Conservation (phyloP, 2,329 filamentous ascomycete genomes). For the Thyridium curvatum region DNA sequence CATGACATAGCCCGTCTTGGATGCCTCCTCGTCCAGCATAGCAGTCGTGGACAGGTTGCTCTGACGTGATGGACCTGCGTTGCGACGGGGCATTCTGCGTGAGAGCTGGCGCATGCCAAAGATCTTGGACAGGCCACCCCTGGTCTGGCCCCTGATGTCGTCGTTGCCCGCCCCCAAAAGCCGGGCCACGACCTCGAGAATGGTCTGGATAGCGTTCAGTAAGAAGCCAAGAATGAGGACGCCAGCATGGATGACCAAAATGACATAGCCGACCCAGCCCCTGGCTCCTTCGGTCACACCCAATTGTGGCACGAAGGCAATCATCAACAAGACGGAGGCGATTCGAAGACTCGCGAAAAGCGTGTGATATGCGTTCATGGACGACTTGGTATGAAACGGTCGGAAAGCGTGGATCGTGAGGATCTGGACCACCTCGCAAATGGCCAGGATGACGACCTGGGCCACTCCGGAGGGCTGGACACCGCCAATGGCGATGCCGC, state of each 20-base stretch:
- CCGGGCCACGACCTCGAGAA: constrained; percentile 81
- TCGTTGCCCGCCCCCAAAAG: constrained; percentile 78
- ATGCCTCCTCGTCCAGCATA: constrained; percentile 67
- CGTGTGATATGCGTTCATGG: constrained; percentile 95
- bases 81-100: constrained; percentile 59
- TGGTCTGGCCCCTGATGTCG: constrained; percentile 58
- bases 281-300: constrained; percentile 72
- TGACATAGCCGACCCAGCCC: constrained; percentile 93
- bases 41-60: constrained; percentile 78
- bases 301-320: constrained; percentile 79
- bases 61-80: constrained; percentile 57
- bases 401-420: constrained; percentile 84
- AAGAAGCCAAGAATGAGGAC: constrained; percentile 90
- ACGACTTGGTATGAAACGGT: constrained; percentile 84
- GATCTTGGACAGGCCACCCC: constrained; percentile 82
- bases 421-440: constrained; percentile 88
- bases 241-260: constrained; percentile 76
- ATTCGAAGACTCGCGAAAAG: constrained; percentile 76
- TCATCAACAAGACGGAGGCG: constrained; percentile 66
- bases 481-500: constrained; percentile 85
- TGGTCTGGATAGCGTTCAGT: constrained; percentile 82
- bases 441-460: constrained; percentile 84
- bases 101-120: constrained; percentile 89
- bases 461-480: constrained; percentile 90
- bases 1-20: constrained; percentile 53